Evolutionary conservation across 169 alveolate species (phyloP).

Genomic region (Nephromyces sp.): DNA sequence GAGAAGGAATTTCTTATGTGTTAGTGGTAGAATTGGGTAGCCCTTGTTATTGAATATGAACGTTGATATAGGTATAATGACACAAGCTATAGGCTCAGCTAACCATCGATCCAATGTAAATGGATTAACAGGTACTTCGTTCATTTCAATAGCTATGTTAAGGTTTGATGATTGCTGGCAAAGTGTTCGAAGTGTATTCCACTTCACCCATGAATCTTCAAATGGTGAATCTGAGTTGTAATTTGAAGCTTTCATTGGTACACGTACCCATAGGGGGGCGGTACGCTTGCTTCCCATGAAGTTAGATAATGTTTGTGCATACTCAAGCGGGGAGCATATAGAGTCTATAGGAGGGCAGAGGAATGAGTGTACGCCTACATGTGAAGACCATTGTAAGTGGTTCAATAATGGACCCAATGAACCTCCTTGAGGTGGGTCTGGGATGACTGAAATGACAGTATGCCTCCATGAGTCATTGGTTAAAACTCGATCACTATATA

Average conservation of each 20-base stretch:
- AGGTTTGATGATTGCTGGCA: neutral
- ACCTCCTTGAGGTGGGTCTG: no score
- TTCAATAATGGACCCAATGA: no score
- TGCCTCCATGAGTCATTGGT: no score
- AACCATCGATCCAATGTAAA: constrained; percentile 29
- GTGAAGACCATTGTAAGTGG: neutral
- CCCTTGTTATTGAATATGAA: neutral
- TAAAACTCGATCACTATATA: no score
- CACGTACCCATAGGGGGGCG: neutral
- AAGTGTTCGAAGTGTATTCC: neutral
- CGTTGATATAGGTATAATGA: constrained; percentile 10
- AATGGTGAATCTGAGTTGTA: neutral
- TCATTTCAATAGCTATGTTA: neutral
- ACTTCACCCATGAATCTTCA: neutral
- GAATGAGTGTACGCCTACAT: neutral
- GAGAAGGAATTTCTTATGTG: neutral
- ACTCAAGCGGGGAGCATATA: neutral
- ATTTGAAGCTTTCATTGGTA: neutral
- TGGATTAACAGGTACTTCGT: constrained; percentile 10
- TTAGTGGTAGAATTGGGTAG: neutral
- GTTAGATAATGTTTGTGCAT: neutral
- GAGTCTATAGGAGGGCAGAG: neutral
- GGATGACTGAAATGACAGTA: no score
- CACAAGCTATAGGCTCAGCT: constrained; percentile 25
- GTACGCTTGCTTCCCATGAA: neutral